Conservation (phyloP, 2,329 filamentous ascomycete species). For the Colletotrichum horii region DNA sequence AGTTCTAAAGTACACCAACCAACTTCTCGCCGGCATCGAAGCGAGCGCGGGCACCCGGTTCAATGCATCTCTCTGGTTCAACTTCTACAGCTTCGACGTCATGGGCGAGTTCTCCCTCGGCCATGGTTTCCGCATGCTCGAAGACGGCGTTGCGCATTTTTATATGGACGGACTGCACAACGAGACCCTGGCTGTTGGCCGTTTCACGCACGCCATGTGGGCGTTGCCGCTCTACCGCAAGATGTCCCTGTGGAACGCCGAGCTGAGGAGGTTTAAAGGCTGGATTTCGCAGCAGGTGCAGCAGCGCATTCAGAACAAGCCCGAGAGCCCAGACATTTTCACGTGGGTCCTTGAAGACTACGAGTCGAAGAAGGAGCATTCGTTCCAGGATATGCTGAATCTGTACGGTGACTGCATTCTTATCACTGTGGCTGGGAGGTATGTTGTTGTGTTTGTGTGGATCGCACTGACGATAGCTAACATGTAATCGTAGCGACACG, state of each 20-base stretch:
- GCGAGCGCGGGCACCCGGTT: conserved; percentile 6
- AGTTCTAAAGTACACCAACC: conserved; percentile 25
- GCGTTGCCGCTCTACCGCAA: conserved; percentile 21
- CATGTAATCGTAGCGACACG: conserved; percentile 4
- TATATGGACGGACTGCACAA: conserved; percentile 28
- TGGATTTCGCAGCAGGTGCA: conserved; percentile 20
- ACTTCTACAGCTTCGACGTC: conserved; percentile 41
- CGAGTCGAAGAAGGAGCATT: conserved; percentile 14
- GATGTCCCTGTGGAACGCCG: conserved; percentile 20
- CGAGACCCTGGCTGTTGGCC: conserved; percentile 25
- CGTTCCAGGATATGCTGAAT: conserved; percentile 25
- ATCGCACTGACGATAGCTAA: not conserved
- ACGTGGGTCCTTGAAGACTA: conserved; percentile 33
- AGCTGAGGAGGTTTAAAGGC: conserved; percentile 19
- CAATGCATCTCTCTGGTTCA: conserved; percentile 35
- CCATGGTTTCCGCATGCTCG: conserved; percentile 37
- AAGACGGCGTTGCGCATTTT: conserved; percentile 27
- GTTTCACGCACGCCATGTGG: conserved; percentile 26
- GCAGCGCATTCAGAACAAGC: not conserved
- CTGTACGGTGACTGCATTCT: conserved; percentile 30
- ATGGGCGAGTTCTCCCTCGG: conserved; percentile 47
- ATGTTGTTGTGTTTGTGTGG: not conserved
- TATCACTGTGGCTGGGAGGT: conserved; percentile 36
- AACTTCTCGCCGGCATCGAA: conserved; percentile 27
- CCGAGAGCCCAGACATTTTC: conserved; percentile 32